A percentile compares a stretch with the other conserved stretches of the same genome.
phyloP scores from a whole-genome alignment of 2,329 filamentous ascomycete species.

The Sarocladium strictum region DNA sequence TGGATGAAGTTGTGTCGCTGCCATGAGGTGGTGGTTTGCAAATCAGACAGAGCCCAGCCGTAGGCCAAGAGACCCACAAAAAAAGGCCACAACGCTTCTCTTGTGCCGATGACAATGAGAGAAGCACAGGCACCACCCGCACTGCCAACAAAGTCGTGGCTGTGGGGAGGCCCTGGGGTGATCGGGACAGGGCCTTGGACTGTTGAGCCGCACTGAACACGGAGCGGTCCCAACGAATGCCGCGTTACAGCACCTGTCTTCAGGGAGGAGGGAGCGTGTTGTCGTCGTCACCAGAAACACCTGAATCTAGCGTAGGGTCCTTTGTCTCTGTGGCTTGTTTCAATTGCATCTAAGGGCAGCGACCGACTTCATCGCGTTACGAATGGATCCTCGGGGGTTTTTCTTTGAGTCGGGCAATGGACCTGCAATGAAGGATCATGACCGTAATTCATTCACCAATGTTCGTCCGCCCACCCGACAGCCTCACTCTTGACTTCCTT shows the following conservation, averaged over 20 bases:
- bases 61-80: slow-evolving; percentile 9
- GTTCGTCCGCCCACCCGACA: no score
- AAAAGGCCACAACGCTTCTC: slow-evolving; percentile 5
- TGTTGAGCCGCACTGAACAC: not conserved
- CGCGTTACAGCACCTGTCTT: no score
- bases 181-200: not conserved
- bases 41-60: slow-evolving; percentile 6
- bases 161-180: not conserved
- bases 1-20: slow-evolving; percentile 7
- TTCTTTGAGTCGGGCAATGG: no score
- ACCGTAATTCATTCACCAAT: no score
- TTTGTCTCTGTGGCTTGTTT: not conserved
- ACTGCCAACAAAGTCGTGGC: not conserved
- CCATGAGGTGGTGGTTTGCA: slow-evolving; percentile 7
- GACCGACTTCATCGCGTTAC: no score
- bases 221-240: no score
- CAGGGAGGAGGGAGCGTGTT: no score
- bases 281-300: not conserved
- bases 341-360: no score
- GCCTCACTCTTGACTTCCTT: not conserved
- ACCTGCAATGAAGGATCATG: no score
- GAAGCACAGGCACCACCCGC: not conserved
- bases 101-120: not conserved
- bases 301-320: not conserved
- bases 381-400: no score